Conservation (phyloP, 164 flowering plant species). For the Umbellularia californica region DNA sequence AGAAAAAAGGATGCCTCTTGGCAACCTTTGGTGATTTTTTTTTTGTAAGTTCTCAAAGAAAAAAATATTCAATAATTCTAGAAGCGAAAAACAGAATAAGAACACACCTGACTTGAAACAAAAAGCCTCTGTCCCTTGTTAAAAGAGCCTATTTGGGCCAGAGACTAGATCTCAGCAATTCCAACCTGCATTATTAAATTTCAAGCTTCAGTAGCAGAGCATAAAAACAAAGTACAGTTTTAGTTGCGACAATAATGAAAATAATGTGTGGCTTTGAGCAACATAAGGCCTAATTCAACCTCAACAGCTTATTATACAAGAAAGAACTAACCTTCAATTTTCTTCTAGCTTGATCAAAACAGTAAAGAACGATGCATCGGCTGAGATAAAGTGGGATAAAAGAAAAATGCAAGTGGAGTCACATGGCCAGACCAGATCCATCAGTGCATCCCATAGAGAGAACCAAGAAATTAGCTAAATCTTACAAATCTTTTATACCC, state of each 20-base stretch:
- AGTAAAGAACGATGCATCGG: constrained; percentile 4
- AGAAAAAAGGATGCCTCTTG: no score
- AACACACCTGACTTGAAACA: constrained; percentile 17
- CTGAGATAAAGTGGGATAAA: not conserved
- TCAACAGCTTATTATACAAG: not conserved
- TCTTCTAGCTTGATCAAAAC: constrained; percentile 14
- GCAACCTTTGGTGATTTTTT: no score
- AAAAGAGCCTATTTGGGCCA: constrained; percentile 7
- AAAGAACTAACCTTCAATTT: constrained; percentile 20
- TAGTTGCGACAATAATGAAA: not conserved
- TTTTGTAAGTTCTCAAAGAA: no score
- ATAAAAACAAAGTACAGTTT: not conserved
- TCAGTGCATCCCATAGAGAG: constrained; percentile 4
- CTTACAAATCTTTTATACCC: constrained; percentile 6
- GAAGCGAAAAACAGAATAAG: not conserved
- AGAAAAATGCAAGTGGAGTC: not conserved
- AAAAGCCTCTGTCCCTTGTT: constrained; percentile 10
- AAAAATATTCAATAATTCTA: no score
- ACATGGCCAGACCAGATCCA: constrained; percentile 12
- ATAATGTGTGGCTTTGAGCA: not conserved
- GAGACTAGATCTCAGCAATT: constrained; percentile 5
- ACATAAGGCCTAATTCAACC: not conserved
- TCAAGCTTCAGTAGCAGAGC: not conserved
- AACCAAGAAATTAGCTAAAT: not conserved
- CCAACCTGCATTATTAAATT: constrained; percentile 7